Conservation (phyloP, 495 filamentous ascomycete species). For the Tuber melanosporum region DNA sequence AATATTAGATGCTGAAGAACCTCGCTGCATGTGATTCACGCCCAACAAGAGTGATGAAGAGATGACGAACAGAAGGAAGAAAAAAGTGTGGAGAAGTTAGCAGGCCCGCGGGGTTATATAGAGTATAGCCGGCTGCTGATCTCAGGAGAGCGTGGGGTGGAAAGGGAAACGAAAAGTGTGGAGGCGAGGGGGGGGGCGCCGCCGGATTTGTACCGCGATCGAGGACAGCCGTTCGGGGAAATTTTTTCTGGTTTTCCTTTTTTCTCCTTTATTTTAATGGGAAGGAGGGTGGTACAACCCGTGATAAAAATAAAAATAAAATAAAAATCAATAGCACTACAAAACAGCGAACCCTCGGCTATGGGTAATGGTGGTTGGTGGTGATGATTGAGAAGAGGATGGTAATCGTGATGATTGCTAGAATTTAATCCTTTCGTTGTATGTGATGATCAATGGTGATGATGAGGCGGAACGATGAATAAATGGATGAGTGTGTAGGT, state of each 20-base stretch:
- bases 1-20: constrained; percentile 30
- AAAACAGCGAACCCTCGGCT: constrained; percentile 35
- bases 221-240: constrained; percentile 36
- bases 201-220: constrained; percentile 38
- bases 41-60: constrained; percentile 22
- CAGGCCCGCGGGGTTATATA: constrained; percentile 38
- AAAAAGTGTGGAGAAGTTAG: constrained; percentile 37
- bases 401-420: neutral
- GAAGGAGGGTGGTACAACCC: constrained; percentile 35
- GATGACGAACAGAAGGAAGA: constrained; percentile 32
- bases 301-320: constrained; percentile 7
- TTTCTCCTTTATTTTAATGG: constrained; percentile 20
- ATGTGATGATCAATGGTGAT: constrained; percentile 11
- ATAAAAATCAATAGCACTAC: constrained; percentile 27
- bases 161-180: constrained; percentile 27
- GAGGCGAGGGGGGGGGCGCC: constrained; percentile 26
- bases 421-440: neutral
- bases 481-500: constrained; percentile 31
- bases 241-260: constrained; percentile 31
- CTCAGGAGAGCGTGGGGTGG: constrained; percentile 32
- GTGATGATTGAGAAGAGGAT: constrained; percentile 6
- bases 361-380: constrained; percentile 30
- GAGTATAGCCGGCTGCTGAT: constrained; percentile 31
- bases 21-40: constrained; percentile 38
- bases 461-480: constrained; percentile 13